Evolutionary conservation across 2,329 filamentous ascomycete species (phyloP), one percentile per base, ranked within the genome.

Genomic region (Chaetomiaceae sp.): DNA sequence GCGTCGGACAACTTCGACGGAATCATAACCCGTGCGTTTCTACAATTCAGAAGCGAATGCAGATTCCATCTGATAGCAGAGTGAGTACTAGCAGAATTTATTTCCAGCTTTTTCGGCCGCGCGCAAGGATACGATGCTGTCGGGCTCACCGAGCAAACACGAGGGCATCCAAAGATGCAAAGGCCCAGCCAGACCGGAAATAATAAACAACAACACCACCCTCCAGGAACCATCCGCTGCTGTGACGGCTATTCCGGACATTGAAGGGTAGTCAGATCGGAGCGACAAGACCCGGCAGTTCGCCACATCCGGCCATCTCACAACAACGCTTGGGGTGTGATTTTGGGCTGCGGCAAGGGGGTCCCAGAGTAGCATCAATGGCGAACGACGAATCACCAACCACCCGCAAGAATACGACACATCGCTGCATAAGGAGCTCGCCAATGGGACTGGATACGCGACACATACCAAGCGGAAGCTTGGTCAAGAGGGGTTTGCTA

Each of bases 301-400:
- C 14, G 47, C 53, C 47, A 25, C 52, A 46, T 45, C 48, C 16
- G 42, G 7, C 47, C 53, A 30, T 43, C 37, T 21, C 20, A 20
- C 21, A 2, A 13, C 13, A 16, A 45, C 8, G 20, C 2, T 33
- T 16, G 27, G 44, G 44, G 51, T 38, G 38, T 53, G 51, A 48
- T 48, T 9, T 40, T 6, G 27, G 27, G 23, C 45, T 49, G 44
- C 43, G 21, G 25, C n/a, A 20, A 45, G 33, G 32, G 37, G 4
- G n/a, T 20, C 33, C 2, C 36, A 38, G 20, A 21, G 52, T 54
- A 13, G 37, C 42, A 54, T 47, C 23, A n/a, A 51, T 32, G 18
- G 10, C n/a, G 23, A 20, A 30, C 14, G 41, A 33, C 21, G 21
- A 44, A 21, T 25, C 27, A 42, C 37, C 37, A 32, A 49, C 37